Evolutionary conservation across 1,284 basidiomycete genomes (phyloP).

Genomic region (Heterobasidion annosum): DNA sequence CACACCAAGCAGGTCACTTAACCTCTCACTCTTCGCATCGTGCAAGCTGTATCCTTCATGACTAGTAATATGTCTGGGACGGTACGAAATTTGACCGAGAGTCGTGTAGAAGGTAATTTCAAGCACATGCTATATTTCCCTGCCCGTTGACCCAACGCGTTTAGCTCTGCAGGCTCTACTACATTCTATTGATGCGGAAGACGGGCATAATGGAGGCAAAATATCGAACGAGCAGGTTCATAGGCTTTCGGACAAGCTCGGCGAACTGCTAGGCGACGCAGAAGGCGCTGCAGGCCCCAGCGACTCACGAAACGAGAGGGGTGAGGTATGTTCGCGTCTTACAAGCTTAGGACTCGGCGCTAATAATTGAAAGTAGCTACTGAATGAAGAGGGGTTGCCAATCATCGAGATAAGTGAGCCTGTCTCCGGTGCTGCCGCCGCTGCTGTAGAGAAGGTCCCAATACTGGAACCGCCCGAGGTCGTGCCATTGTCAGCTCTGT

Average conservation of each 20-base stretch:
- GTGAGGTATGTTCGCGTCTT: conserved; percentile 41
- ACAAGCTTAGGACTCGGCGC: neutral
- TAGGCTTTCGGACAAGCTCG: conserved; percentile 50
- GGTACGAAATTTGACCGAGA: conserved; percentile 13
- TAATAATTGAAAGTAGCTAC: conserved; percentile 29
- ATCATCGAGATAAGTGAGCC: conserved; percentile 72
- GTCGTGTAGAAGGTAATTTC: conserved; percentile 22
- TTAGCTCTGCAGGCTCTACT: conserved; percentile 46
- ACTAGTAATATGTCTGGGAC: too few species aligned
- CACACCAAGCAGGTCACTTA: too few species aligned
- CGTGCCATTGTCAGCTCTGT: conserved; percentile 36
- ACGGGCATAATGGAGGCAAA: conserved; percentile 16
- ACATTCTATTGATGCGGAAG: conserved; percentile 23
- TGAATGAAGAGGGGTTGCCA: conserved; percentile 71
- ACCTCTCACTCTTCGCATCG: too few species aligned
- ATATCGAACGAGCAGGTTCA: conserved; percentile 39
- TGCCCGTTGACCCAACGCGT: neutral
- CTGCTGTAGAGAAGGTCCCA: conserved; percentile 9
- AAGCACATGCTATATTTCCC: neutral
- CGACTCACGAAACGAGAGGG: conserved; percentile 38
- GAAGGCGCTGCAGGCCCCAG: conserved; percentile 18
- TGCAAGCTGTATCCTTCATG: too few species aligned
- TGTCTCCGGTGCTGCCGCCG: conserved; percentile 17
- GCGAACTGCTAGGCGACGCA: conserved; percentile 44
- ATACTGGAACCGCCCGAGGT: conserved; percentile 33